These are phyloP conservation scores for Alternaria dauci DNA, from an alignment of 2,329 filamentous ascomycete species.

Conservation along the genomic window DNA sequence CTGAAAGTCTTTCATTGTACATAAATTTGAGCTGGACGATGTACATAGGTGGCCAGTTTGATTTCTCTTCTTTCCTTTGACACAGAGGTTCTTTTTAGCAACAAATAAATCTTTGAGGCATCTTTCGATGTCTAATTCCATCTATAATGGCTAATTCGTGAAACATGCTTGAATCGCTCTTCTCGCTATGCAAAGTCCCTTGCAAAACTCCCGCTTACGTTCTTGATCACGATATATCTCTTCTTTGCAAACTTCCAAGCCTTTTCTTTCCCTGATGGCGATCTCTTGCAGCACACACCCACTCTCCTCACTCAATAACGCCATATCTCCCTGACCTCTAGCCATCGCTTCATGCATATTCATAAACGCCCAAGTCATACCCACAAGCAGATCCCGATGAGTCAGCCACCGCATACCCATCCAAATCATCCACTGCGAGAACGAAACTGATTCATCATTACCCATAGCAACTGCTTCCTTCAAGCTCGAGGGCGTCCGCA, in stretches of 20 bases:
- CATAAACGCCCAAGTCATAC: conserved; percentile 47
- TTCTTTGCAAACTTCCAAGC: conserved; percentile 18
- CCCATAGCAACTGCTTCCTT: conserved; percentile 34
- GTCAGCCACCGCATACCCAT: conserved; percentile 28
- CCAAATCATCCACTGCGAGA: conserved; percentile 25
- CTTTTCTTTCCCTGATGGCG: conserved; percentile 19
- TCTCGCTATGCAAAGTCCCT: background rate
- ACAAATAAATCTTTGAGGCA: background rate
- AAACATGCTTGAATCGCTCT: conserved; percentile 11
- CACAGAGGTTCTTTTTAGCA: background rate
- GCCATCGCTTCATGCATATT: conserved; percentile 27
- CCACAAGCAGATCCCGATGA: conserved; percentile 40
- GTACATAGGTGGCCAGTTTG: conserved; percentile 12
- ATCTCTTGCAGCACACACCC: conserved; percentile 10
- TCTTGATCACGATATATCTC: conserved; percentile 5
- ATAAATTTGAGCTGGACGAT: conserved; percentile 9
- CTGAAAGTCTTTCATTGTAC: conserved; percentile 12
- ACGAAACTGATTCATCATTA: conserved; percentile 52
- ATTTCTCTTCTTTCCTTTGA: background rate
- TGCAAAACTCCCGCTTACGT: conserved; percentile 2
- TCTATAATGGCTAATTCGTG: background rate
- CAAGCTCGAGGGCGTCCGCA: conserved; percentile 28
- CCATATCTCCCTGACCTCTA: background rate
- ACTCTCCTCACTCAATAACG: conserved; percentile 1
- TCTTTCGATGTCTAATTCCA: conserved; percentile 1